These are phyloP conservation scores for Colletotrichum higginsianum DNA, from an alignment of 2,329 filamentous ascomycete genomes.

Conservation along the genomic window DNA sequence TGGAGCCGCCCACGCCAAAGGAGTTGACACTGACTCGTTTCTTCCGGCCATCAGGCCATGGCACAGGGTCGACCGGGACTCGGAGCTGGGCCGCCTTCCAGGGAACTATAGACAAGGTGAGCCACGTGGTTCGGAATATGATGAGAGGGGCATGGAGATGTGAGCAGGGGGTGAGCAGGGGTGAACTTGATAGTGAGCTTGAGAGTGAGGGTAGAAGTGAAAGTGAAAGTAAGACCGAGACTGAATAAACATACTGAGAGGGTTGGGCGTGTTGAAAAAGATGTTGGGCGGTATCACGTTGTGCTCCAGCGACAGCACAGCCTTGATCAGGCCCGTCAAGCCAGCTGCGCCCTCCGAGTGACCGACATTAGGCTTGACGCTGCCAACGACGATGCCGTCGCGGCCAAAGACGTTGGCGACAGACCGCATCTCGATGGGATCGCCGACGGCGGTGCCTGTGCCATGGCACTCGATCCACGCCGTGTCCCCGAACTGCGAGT, in stretches of 20 bases:
- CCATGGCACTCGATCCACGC: no score
- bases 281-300: constrained; percentile 57
- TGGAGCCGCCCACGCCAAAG: constrained; percentile 54
- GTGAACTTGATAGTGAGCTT: no score
- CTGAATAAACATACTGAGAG: constrained; percentile 31
- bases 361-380: constrained; percentile 57
- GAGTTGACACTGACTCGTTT: constrained; percentile 48
- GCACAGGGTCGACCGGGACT: constrained; percentile 48
- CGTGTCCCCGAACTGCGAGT: neutral
- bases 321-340: constrained; percentile 59
- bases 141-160: no score
- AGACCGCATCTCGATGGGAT: constrained; percentile 59
- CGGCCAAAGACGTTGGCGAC: constrained; percentile 49
- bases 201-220: no score
- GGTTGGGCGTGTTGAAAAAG: constrained; percentile 51
- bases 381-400: constrained; percentile 46
- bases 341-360: constrained; percentile 62
- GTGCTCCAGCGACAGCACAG: constrained; percentile 56
- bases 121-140: neutral
- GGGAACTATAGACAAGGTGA: constrained; percentile 15
- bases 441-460: constrained; percentile 60
- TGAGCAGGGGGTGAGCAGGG: no score
- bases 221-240: no score
- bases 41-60: constrained; percentile 49
- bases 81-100: constrained; percentile 42